Base-by-base conservation (phyloP, 2,329 filamentous ascomycete genomes). In the Septoria petroselini region DNA sequence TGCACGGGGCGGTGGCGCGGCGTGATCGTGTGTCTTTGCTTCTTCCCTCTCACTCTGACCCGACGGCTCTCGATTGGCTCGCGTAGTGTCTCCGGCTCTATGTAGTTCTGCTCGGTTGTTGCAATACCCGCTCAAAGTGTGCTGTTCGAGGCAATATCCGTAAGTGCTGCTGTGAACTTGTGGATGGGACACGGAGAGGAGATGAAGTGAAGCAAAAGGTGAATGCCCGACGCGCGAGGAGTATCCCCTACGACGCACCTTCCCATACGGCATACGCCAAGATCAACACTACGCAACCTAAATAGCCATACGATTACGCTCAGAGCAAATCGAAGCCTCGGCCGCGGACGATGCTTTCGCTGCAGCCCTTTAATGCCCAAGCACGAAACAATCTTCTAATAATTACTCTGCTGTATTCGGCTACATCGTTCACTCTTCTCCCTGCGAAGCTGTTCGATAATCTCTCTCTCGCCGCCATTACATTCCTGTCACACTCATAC, bases 101-200 rank as follows among this genome's bases (percentile, higher is more conserved):
- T 19, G 21, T 42, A 46, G 43, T 29, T 30, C 43, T 46, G 43
- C 33, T 46, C 34, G 43, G 42, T 21, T 37, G 31, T 31, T 38
- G 19, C 21, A 39, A 38, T 38, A 17, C 34, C 34, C 34, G 34
- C 34, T 14, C 15, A 37, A 9, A 17, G 34, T 38, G 17, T 18
- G 34, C 6, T 38, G 34, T 38, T 9, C 5, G 14, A 2, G 17
- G 34, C 17, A 8, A 38, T 38, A 21, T 9, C 3, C 14, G 14
- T 31, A 14, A 3, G 11, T 33, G 5, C 14, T 33, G 30, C n/a
- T 35, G 17, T 19, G 2, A 18, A 12, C 19, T 11, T 5, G 34
- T 15, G 21, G 17, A 12, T 7, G 14, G n/a, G n/a, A 19, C 15
- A 8, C 12, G 6, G 3, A 21, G 11, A 11, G 12, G 17, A 8